These are phyloP conservation scores for Persicaria maculosa DNA, from an alignment of 148 eudicot species.

Conservation along the genomic window DNA sequence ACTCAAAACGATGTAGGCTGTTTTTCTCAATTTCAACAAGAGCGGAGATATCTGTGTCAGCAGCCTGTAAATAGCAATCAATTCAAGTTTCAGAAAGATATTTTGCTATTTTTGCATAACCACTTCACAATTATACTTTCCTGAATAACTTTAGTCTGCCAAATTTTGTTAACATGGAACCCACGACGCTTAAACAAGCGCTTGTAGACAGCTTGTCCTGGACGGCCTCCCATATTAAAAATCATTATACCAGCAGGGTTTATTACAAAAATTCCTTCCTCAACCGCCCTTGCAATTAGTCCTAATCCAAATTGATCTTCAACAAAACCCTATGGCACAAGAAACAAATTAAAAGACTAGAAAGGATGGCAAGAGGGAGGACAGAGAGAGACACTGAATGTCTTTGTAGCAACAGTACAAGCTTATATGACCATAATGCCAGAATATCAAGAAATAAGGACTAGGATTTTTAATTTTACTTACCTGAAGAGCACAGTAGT, in stretches of 20 bases:
- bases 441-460: neutral
- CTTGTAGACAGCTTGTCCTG: constrained; percentile 95
- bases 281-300: constrained; percentile 92
- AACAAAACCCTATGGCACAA: constrained; percentile 67
- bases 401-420: neutral
- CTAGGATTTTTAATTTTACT: constrained; percentile 11
- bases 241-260: constrained; percentile 92
- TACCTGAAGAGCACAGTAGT: constrained; percentile 99
- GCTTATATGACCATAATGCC: neutral
- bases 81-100: constrained; percentile 10
- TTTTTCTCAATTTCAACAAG: constrained; percentile 94
- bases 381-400: neutral
- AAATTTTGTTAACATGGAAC: constrained; percentile 71
- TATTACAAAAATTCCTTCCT: constrained; percentile 93
- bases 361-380: neutral
- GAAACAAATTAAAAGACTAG: neutral
- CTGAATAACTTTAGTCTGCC: constrained; percentile 99
- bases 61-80: constrained; percentile 56
- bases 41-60: constrained; percentile 94
- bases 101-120: neutral
- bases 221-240: constrained; percentile 99
- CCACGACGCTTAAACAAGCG: constrained; percentile 99
- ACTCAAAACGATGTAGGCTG: constrained; percentile 97
- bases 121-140: constrained; percentile 22
- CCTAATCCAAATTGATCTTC: constrained; percentile 99